These are phyloP conservation scores for Amaranthus palmeri DNA, from an alignment of 148 eudicot species.

Conservation along the genomic window DNA sequence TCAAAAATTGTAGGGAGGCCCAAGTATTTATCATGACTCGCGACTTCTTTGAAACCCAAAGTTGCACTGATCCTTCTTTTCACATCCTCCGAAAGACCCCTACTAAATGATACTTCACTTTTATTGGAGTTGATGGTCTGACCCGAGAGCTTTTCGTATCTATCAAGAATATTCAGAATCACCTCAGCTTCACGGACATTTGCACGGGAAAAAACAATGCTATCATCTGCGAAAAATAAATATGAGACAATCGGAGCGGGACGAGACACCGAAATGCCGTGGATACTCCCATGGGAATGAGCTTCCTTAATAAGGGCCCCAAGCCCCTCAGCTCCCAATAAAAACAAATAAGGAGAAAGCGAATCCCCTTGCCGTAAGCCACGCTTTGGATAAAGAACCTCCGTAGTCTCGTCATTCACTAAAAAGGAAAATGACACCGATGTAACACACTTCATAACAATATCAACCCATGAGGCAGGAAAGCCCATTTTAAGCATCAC, in stretches of 20 bases:
- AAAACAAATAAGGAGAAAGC: too few relatives aligned
- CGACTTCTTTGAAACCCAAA: neutral
- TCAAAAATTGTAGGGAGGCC: neutral
- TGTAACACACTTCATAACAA: too few relatives aligned
- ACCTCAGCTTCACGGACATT: neutral
- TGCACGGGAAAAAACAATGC: neutral
- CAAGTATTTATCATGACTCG: neutral
- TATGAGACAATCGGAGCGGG: neutral
- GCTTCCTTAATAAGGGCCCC: neutral
- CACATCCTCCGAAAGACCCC: too few relatives aligned
- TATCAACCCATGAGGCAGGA: neutral
- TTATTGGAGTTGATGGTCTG: neutral
- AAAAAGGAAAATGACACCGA: neutral
- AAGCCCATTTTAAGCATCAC: neutral
- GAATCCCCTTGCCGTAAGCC: too few relatives aligned
- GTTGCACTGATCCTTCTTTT: neutral
- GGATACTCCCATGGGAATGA: neutral
- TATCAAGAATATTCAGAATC: neutral
- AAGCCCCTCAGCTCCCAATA: neutral
- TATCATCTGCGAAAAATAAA: neutral
- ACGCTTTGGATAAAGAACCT: too few relatives aligned
- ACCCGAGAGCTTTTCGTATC: neutral
- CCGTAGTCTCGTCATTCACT: too few relatives aligned
- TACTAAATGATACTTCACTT: neutral
- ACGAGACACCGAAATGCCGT: neutral